Evolutionary conservation across 257 asterid genomes (phyloP), one percentile per base, ranked within the genome.

Genomic region (Nicotiana noctiflora): DNA sequence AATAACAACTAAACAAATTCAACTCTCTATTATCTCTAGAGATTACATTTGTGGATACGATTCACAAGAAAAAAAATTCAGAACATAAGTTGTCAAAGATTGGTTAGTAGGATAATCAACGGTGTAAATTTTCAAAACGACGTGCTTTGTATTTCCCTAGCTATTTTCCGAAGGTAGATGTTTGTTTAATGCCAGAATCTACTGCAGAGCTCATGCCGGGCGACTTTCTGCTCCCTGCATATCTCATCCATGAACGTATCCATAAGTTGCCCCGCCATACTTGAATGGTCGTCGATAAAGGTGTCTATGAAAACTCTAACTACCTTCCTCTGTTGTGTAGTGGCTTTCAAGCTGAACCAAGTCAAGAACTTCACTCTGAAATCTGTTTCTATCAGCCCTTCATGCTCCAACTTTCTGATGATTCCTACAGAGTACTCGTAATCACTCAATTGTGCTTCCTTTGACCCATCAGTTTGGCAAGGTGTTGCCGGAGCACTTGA

Each of bases 291-390:
- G 31, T 91, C 92, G 7, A 88, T 56, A 44, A 94, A 89, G 13
- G 97, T 89, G 74, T 92, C 93, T 9, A 94, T 86, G 61, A 88
- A 91, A n/a, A 85, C 93, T 23, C 89, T 90, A 64, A 92, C 97
- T 0, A 91, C 84, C 34, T 90, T 87, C 17, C 85, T 86, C 89
- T 94, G 92, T 65, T 89, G 95, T 12, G 91, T 72, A 0, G 87
- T 90, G 21, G 98, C 97, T 65, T 93, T 89, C 88, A 94, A 81
- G 82, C 97, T 88, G 72, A 89, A 94, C 98, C 98, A 94, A 2
- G 98, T 92, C 83, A 94, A 82, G 82, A 94, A 92, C 76, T 91
- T 94, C 89, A 89, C 87, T 46, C 98, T 90, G 57, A 91, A 94
- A 49, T 82, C 52, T 32, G 89, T 84, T 63, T 89, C 93, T 1